phyloP scores from a whole-genome alignment of 495 filamentous ascomycete species.

The Staphylotrichum longicolle region DNA sequence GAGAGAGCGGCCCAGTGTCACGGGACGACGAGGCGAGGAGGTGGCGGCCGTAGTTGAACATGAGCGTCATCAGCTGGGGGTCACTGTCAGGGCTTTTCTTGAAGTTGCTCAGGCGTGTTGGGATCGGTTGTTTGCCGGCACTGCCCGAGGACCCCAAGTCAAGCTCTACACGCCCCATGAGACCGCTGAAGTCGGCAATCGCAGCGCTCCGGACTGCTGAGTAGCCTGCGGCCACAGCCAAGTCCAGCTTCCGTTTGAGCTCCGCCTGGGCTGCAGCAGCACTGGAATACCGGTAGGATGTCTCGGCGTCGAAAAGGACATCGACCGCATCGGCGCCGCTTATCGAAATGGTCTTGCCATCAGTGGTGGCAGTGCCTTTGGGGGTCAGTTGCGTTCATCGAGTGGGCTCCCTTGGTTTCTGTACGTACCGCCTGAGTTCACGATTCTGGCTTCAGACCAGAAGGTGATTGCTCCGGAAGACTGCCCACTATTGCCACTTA shows the following conservation, averaged over 20 bases:
- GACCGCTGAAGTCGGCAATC: neutral
- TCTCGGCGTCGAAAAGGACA: slow-evolving; percentile 3
- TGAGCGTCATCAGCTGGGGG: slow-evolving; percentile 8
- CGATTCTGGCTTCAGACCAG: slow-evolving; percentile 6
- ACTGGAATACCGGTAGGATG: neutral
- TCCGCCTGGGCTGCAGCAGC: neutral
- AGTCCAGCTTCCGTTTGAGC: slow-evolving; percentile 1
- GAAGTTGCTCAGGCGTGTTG: neutral
- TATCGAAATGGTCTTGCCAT: slow-evolving; percentile 6
- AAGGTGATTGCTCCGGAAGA: neutral
- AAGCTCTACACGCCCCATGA: slow-evolving; percentile 4
- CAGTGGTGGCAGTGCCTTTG: neutral
- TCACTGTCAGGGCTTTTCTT: neutral
- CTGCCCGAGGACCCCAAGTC: neutral
- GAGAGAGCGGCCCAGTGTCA: slow-evolving; percentile 19
- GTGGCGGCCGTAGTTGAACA: slow-evolving; percentile 9
- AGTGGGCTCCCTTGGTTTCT: neutral
- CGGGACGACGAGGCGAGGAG: slow-evolving; percentile 1
- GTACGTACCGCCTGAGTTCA: slow-evolving; percentile 3
- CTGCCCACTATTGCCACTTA: slow-evolving; percentile 2
- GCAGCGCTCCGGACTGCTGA: slow-evolving; percentile 1
- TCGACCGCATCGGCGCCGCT: neutral
- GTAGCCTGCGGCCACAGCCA: slow-evolving; percentile 1
- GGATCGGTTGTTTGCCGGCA: neutral
- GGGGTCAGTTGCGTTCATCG: neutral